A percentile compares a stretch with the other conserved stretches of the same genome.
phyloP scores from a whole-genome alignment of 2,329 filamentous ascomycete species.

The Sordariomycetes sp. region DNA sequence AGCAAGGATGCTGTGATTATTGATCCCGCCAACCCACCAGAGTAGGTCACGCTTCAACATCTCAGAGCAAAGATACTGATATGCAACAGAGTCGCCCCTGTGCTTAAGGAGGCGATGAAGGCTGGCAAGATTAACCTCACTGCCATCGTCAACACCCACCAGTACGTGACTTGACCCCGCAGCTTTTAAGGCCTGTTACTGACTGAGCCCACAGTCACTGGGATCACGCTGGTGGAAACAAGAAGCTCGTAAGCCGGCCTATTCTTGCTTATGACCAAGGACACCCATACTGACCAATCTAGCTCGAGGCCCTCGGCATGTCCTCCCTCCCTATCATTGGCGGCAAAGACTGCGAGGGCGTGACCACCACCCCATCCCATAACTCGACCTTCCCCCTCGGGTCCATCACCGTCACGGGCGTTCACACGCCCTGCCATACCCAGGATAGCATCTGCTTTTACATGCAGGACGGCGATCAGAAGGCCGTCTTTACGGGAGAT shows the following conservation, averaged over 20 bases:
- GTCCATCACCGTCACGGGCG: conserved; percentile 68
- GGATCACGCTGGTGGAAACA: conserved; percentile 91
- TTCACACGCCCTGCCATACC: conserved; percentile 97
- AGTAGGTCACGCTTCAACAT: conserved; percentile 54
- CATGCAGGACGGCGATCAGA: conserved; percentile 67
- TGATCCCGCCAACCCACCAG: conserved; percentile 69
- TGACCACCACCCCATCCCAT: conserved; percentile 68
- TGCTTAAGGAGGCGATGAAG: conserved; percentile 65
- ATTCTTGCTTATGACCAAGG: not conserved
- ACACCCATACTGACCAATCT: conserved; percentile 3
- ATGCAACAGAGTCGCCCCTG: conserved; percentile 43
- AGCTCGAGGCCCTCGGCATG: conserved; percentile 38
- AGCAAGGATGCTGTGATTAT: conserved; percentile 68
- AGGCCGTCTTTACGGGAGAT: conserved; percentile 89
- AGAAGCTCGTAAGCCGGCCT: conserved; percentile 55
- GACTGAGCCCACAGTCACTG: conserved; percentile 61
- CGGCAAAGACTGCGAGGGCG: conserved; percentile 74
- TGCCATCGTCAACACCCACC: conserved; percentile 92
- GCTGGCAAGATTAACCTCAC: conserved; percentile 70
- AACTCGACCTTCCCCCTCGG: conserved; percentile 76
- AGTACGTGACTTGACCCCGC: conserved; percentile 41
- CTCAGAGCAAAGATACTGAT: conserved; percentile 49
- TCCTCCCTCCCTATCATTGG: conserved; percentile 70
- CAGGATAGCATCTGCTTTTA: conserved; percentile 97
- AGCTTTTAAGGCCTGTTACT: not conserved